phyloP scores from a whole-genome alignment of 352 stramenopile genomes.

The Blastocystis sp. region DNA sequence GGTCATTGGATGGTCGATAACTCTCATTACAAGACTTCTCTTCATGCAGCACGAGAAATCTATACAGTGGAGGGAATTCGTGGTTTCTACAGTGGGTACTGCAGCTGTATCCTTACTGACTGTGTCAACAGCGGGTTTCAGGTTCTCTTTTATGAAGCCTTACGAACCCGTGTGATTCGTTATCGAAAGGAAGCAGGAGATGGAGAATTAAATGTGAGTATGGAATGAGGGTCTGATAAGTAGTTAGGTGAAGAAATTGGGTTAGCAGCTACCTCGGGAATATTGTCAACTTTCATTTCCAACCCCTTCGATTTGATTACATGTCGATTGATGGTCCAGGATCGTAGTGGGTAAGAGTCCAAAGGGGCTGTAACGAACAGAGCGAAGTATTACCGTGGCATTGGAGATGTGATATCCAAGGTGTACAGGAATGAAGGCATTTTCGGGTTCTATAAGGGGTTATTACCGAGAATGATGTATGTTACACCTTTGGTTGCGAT shows the following conservation, averaged over 20 bases:
- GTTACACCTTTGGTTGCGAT: conserved; percentile 33
- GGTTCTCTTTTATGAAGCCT: conserved; percentile 22
- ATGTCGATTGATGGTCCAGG: conserved; percentile 24
- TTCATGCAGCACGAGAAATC: conserved; percentile 23
- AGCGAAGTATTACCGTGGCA: conserved; percentile 16
- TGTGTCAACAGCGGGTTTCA: conserved; percentile 41
- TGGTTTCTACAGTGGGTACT: conserved; percentile 34
- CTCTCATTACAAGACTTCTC: conserved; percentile 31
- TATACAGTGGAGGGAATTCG: conserved; percentile 25
- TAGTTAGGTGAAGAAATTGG: conserved; percentile 41
- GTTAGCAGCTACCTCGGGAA: not conserved
- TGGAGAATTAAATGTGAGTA: not conserved
- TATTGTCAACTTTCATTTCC: not conserved
- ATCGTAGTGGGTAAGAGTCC: not conserved
- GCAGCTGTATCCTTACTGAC: conserved; percentile 33
- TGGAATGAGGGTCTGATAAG: not conserved
- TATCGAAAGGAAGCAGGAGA: not conserved
- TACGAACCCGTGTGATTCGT: not conserved
- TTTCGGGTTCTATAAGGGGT: conserved; percentile 15
- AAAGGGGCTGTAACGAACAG: not conserved
- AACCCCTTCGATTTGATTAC: conserved; percentile 38
- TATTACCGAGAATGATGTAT: conserved; percentile 40
- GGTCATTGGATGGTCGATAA: conserved; percentile 46
- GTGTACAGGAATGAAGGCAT: conserved; percentile 25
- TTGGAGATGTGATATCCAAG: conserved; percentile 15